Conservation (phyloP, 2,329 filamentous ascomycete genomes). For the Lachnellula subtilissima region DNA sequence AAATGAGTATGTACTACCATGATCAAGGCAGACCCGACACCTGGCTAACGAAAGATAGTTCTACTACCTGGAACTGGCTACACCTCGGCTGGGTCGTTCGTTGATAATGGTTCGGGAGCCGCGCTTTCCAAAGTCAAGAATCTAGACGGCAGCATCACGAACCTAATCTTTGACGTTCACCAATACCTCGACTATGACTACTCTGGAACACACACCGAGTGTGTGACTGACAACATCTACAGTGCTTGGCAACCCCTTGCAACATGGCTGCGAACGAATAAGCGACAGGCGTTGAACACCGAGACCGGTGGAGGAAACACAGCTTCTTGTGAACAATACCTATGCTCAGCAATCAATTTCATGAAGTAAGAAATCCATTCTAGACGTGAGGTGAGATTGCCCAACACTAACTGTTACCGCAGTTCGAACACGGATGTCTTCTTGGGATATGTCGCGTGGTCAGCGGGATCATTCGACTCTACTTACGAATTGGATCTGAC, state of each 20-base stretch:
- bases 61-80: conserved; percentile 60
- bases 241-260: conserved; percentile 44
- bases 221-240: conserved; percentile 48
- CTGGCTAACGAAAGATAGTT: conserved; percentile 29
- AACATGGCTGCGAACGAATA: conserved; percentile 42
- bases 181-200: conserved; percentile 57
- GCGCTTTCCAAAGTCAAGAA: conserved; percentile 52
- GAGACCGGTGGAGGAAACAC: conserved; percentile 44
- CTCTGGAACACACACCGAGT: conserved; percentile 47
- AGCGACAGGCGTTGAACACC: conserved; percentile 45
- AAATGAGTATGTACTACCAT: conserved; percentile 40
- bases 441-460: conserved; percentile 36
- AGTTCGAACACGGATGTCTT: conserved; percentile 35
- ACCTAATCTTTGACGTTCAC: conserved; percentile 56
- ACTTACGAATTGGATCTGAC: conserved; percentile 26
- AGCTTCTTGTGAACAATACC: conserved; percentile 29
- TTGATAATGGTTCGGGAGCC: conserved; percentile 45
- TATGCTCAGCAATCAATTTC: conserved; percentile 32
- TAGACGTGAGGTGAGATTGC: neutral
- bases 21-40: neutral
- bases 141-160: conserved; percentile 51
- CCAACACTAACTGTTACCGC: neutral
- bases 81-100: conserved; percentile 45
- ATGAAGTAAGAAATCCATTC: conserved; percentile 23
- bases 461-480: conserved; percentile 32